Conservation (phyloP, 805 yeast species). For the Candida berthetii region DNA sequence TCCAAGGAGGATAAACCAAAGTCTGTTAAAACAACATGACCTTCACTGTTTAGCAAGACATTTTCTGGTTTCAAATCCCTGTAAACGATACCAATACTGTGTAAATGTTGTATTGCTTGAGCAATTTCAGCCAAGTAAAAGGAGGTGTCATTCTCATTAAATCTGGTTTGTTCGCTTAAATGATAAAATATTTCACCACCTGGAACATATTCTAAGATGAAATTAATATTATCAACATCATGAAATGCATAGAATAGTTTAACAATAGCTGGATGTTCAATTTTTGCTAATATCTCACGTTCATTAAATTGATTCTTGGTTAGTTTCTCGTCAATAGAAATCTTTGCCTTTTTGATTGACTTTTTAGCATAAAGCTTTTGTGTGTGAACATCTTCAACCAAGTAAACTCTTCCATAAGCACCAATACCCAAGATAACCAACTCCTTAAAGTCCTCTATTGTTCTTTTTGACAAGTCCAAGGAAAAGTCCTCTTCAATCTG, state of each 20-base stretch:
- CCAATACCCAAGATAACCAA: constrained; percentile 77
- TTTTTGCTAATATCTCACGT: constrained; percentile 61
- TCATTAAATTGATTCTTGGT: constrained; percentile 76
- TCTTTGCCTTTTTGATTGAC: constrained; percentile 75
- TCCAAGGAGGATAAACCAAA: constrained; percentile 61
- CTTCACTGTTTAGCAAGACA: constrained; percentile 69
- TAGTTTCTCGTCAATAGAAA: constrained; percentile 45
- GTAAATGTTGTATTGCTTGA: constrained; percentile 70
- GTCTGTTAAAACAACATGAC: constrained; percentile 80
- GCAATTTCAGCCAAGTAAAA: constrained; percentile 80
- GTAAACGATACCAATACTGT: constrained; percentile 75
- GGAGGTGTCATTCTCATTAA: constrained; percentile 61
- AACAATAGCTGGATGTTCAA: constrained; percentile 78
- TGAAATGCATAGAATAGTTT: constrained; percentile 80
- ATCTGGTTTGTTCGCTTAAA: constrained; percentile 31
- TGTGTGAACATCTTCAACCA: constrained; percentile 59
- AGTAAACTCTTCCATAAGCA: constrained; percentile 80
- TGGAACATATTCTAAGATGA: constrained; percentile 76
- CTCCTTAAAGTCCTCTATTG: constrained; percentile 55
- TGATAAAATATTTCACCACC: constrained; percentile 76
- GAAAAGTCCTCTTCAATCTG: constrained; percentile 9
- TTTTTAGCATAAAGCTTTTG: constrained; percentile 78
- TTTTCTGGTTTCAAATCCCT: constrained; percentile 90
- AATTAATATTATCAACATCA: constrained; percentile 67
- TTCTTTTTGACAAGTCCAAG: constrained; percentile 6